Evolutionary conservation across 495 filamentous ascomycete species (phyloP), one percentile per base, ranked within the genome.

Genomic region (Aspergillus wentii): DNA sequence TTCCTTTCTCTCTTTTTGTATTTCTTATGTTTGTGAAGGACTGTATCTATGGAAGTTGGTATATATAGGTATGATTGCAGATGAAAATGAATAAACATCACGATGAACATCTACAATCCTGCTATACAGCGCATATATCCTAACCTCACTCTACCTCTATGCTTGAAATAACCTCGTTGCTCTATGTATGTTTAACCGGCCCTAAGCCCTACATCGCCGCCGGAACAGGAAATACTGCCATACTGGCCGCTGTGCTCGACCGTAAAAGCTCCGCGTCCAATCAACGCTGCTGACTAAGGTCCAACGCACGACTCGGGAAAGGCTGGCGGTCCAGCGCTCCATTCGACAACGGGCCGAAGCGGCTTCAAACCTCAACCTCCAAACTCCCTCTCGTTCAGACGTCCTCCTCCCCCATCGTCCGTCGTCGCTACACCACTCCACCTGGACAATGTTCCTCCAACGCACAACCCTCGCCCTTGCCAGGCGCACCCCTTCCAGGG

Each of bases 381-480:
- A 57, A 61, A 56, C 57, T 60, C 57, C 43, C 51, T 58, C 53
- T 51, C 42, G 44, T 44, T 42, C 49, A 48, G 54, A 34, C 43
- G 35, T 54, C 41, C 40, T 40, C 44, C 49, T 40, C 46, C 45
- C 46, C 34, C 48, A 43, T 41, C 33, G 48, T 44, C 28, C 47
- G 40, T 48, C 48, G 28, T 44, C 43, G 38, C 44, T 35, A 28
- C 41, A 45, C 44, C 52, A 48, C 30, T 37, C 42, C 33, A 49
- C 48, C 51, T 50, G 61, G 56, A 72, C 68, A 70, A 92, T 91
- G 85, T 85, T 91, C 66, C 70, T 92, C 58, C 82, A 86, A 68
- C 85, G 88, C 64, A 79, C 86, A 49, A 85, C 79, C 54, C 62
- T 85, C 51, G 74, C 79, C 54, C 72, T 83, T 48, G 82, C 79